Evolutionary conservation across 768 basidiomycete species (phyloP), one percentile per base, ranked within the genome.

Genomic region (Tremella yokohamensis): DNA sequence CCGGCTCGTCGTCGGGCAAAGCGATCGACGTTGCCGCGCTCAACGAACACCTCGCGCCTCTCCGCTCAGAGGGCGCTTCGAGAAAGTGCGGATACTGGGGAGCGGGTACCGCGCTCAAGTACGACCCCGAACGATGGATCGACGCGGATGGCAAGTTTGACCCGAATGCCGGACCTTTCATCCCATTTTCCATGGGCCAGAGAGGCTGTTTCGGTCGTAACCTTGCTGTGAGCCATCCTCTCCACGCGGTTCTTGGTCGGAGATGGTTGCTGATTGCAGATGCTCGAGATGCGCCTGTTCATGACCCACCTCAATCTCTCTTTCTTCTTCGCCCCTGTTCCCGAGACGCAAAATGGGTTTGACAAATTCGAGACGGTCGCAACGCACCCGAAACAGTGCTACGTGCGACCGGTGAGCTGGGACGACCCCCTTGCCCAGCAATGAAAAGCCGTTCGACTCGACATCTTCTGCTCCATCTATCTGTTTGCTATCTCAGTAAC

Each of bases 191-290:
- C 6, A 16, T 57, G 1, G 73, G 73, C 39, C 70, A 68, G 49
- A 42, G 73, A 20, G 65, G 62, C 4, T 75, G 73, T 54, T 75
- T 72, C 47, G 73, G 73, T 1, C 70, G 65, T 34, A 65, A 65
- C 25, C 57, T 72, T 16, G 73, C 73, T 1, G 70, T 74, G 42
- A 62, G 70, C 67, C 15, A 2, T 34, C 29, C 11, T 3, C 26
- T 19, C 39, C 8, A 2, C 20, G 6, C 29, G 42, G 15, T 2
- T 19, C 7, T 8, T 42, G 29, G n/a, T 11, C 29, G 11, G 29
- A 47, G 15, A 13, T 22, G 2, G 25, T 24, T 16, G 20, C 57
- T 57, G 51, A 54, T 57, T 20, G 6, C 37, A 74, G 73, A 15
- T 72, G 39, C 59, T 72, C 22, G 69, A 75, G 48, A 56, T 75